A percentile compares a stretch with the other conserved stretches of the same genome.
phyloP scores from a whole-genome alignment of 768 basidiomycete species.

The Lepiota subincarnata region DNA sequence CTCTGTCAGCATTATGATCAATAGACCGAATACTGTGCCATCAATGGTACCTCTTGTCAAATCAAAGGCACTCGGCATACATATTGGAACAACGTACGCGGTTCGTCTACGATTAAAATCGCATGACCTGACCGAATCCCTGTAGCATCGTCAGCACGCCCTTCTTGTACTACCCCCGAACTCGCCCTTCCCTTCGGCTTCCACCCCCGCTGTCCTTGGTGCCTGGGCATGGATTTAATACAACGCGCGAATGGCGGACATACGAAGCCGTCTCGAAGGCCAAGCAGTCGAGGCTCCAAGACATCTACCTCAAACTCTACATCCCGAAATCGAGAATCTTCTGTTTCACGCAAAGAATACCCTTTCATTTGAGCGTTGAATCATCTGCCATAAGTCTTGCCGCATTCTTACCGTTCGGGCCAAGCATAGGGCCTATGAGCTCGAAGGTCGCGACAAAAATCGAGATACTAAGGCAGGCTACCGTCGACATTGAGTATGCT shows the following conservation, averaged over 20 bases:
- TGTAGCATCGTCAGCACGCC: slow-evolving; percentile 52
- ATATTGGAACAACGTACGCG: slow-evolving; percentile 50
- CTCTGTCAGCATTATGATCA: slow-evolving; percentile 47
- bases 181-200: slow-evolving; percentile 55
- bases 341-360: slow-evolving; percentile 54
- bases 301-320: slow-evolving; percentile 41
- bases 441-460: slow-evolving; percentile 43
- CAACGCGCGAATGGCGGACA: slow-evolving; percentile 45
- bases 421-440: slow-evolving; percentile 32
- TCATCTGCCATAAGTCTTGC: slow-evolving; percentile 55
- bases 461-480: slow-evolving; percentile 62
- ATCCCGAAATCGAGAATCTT: slow-evolving; percentile 59
- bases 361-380: slow-evolving; percentile 61
- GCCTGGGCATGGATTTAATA: slow-evolving; percentile 35
- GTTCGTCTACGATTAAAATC: background rate
- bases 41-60: slow-evolving; percentile 40
- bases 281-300: slow-evolving; percentile 32
- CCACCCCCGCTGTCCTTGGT: slow-evolving; percentile 17
- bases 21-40: slow-evolving; percentile 42
- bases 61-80: slow-evolving; percentile 48
- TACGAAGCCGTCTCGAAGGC: slow-evolving; percentile 38
- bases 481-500: slow-evolving; percentile 57
- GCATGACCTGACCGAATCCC: slow-evolving; percentile 6
- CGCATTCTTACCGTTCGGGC: slow-evolving; percentile 56
- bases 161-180: slow-evolving; percentile 64